Percentiles rank a stretch among this genome's conserved stretches.
These are phyloP conservation scores for Cladosporium colombiae DNA, from an alignment of 2,329 filamentous ascomycete species.

Conservation along the genomic window DNA sequence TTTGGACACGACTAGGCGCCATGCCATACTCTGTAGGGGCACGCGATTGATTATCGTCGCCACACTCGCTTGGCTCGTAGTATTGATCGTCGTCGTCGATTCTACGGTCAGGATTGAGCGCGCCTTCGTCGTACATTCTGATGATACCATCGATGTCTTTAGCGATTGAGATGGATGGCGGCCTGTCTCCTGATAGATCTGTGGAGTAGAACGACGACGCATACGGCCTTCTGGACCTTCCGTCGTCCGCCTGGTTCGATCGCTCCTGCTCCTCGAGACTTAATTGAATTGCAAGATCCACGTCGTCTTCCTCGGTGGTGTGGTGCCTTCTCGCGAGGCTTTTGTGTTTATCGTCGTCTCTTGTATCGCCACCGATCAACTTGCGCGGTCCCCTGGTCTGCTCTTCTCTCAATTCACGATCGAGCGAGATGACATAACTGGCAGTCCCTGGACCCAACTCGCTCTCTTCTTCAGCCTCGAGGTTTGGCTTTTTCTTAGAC, in stretches of 20 bases:
- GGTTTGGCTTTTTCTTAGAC: neutral
- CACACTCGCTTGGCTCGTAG: neutral
- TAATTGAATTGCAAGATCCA: neutral
- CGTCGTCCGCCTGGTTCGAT: neutral
- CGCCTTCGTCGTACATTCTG: constrained; percentile 14
- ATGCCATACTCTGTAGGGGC: neutral
- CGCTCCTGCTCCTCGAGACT: neutral
- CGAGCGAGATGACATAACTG: constrained; percentile 19
- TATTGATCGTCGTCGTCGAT: neutral
- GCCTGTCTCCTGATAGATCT: neutral
- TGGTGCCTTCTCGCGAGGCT: neutral
- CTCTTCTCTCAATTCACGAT: constrained; percentile 12
- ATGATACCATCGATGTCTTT: constrained; percentile 18
- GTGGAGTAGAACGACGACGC: constrained; percentile 2
- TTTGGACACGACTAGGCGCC: neutral
- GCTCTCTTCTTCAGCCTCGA: constrained; percentile 6
- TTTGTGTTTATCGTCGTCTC: neutral
- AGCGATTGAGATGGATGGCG: neutral
- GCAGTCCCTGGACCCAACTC: constrained; percentile 14
- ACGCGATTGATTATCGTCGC: neutral
- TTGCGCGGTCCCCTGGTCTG: neutral
- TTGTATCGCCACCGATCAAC: constrained; percentile 5
- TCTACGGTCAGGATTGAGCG: neutral
- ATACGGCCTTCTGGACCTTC: neutral
- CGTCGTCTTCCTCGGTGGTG: constrained; percentile 6